Base-by-base conservation (phyloP, 2,329 filamentous ascomycete genomes). In the Fusarium gaditjirri region DNA sequence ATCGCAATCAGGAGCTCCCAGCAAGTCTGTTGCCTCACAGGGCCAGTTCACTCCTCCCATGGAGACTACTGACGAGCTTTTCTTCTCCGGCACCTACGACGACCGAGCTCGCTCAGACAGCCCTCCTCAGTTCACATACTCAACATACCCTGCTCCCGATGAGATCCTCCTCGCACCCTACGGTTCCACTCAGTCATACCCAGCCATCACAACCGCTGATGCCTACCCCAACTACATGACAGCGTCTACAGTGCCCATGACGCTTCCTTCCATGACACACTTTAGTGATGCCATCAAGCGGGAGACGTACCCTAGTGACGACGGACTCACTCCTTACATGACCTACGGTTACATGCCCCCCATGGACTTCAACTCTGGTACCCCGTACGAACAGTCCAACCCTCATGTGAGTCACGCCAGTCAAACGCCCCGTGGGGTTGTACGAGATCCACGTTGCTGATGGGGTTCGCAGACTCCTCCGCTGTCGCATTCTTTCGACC, bases 401-500 rank as follows among this genome's bases (percentile, higher is more conserved):
- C 89, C 91, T 87, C 91, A 93, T 89, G 92, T 94, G 91, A 92
- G 90, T 91, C 84, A 77, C 71, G 71, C 76, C 70, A 77, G 81
- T 78, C 84, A 83, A 79, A 81, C 78, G 78, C 79, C 76, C 80
- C 81, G 80, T 50, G 72, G 72, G 71, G 69, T 67, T 67, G 79
- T 80, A 76, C 80, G 80, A 80, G 80, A 82, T 77, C 76, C 79
- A 78, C 80, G 80, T 83, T 84, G 84, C 87, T 87, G 85, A 88
- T 84, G 80, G 65, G 80, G 82, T 77, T 80, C 74, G 76, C 84
- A 94, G 92, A 94, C 92, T 81, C 92, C 92, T 83, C 91, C 92
- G 78, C 88, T 94, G 76, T 92, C 91, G 77, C 91, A 92, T 80
- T 92, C 90, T 33, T 93, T 90, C 80, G 91, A 93, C 77, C 88